phyloP scores from a whole-genome alignment of 2,329 filamentous ascomycete species.

The Colletotrichum sp. region DNA sequence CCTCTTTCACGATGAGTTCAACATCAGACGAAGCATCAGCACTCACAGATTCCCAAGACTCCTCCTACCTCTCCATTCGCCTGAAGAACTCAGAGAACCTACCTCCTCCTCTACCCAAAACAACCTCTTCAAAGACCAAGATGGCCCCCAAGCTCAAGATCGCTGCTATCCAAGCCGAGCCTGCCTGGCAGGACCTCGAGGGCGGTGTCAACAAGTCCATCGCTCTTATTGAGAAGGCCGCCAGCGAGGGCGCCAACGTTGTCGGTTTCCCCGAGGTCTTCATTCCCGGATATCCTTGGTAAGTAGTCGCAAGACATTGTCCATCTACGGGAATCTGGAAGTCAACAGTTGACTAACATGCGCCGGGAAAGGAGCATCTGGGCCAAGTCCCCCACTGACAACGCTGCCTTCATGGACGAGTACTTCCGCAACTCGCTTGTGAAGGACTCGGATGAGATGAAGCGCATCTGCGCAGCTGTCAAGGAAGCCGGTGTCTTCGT shows the following conservation, averaged over 20 bases:
- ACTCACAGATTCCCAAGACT: neutral
- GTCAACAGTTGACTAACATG: neutral
- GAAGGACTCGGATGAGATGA: conserved; percentile 45
- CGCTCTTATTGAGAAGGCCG: conserved; percentile 34
- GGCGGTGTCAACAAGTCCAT: conserved; percentile 41
- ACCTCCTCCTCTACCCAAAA: neutral
- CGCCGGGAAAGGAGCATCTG: conserved; percentile 29
- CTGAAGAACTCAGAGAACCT: neutral
- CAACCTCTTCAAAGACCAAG: neutral
- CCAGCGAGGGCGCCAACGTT: conserved; percentile 33
- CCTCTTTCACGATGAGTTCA: neutral
- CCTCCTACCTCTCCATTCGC: neutral
- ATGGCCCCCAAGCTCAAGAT: conserved; percentile 25
- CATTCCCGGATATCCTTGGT: conserved; percentile 53
- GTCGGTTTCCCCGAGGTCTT: conserved; percentile 50
- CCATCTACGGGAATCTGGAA: neutral
- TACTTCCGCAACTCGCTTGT: conserved; percentile 50
- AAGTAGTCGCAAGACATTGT: neutral
- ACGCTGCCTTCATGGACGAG: conserved; percentile 43
- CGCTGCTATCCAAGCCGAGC: conserved; percentile 29
- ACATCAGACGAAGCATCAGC: neutral
- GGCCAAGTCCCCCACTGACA: conserved; percentile 29
- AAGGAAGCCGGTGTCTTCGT: conserved; percentile 49
- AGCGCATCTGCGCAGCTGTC: conserved; percentile 47
- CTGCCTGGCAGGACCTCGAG: conserved; percentile 29